phyloP scores from a whole-genome alignment of 805 yeast genomes.

The Wickerhamiella sorbophila region DNA sequence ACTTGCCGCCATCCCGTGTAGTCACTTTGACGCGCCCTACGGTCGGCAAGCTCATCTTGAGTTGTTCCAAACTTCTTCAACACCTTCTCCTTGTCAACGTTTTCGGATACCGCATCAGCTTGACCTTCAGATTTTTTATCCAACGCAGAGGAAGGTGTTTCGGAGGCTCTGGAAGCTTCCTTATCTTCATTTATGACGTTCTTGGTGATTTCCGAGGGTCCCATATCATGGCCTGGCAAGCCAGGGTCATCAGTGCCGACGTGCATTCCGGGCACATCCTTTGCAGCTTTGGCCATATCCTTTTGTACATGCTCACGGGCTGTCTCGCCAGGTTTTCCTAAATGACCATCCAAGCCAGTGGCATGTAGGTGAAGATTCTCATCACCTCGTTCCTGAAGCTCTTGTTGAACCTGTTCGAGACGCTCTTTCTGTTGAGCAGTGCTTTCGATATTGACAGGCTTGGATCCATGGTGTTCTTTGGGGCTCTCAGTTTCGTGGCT shows the following conservation, averaged over 20 bases:
- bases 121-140: not conserved
- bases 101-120: too few species aligned
- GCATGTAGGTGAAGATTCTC: not conserved
- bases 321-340: not conserved
- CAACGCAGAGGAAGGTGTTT: too few species aligned
- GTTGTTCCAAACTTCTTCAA: constrained; percentile 12
- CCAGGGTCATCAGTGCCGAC: constrained; percentile 15
- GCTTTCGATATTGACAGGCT: constrained; percentile 14
- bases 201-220: not conserved
- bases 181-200: not conserved
- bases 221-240: constrained; percentile 12
- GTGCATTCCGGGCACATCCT: constrained; percentile 18
- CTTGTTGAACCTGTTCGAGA: constrained; percentile 8
- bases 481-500: not conserved
- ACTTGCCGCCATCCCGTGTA: constrained; percentile 91
- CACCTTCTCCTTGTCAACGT: constrained; percentile 7
- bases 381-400: not conserved
- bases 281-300: not conserved
- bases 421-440: constrained; percentile 12
- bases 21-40: constrained; percentile 43
- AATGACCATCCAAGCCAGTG: not conserved
- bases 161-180: too few species aligned
- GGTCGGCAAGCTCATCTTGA: constrained; percentile 24
- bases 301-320: not conserved
- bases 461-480: not conserved